Base-by-base conservation (phyloP, 2,329 filamentous ascomycete genomes). In the Bipolaris bicolor region DNA sequence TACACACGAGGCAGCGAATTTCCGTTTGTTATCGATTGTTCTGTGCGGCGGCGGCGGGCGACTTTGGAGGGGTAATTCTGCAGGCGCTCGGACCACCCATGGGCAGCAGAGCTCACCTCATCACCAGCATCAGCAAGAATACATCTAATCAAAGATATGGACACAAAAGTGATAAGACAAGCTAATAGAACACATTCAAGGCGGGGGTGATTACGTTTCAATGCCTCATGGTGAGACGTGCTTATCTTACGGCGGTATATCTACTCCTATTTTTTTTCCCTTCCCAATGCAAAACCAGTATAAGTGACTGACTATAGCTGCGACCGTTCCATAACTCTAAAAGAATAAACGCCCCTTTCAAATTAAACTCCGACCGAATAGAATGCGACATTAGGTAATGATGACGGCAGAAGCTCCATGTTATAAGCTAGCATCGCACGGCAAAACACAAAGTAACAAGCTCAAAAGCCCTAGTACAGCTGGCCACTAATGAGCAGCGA, bases 1-100 rank as follows among this genome's bases (percentile, higher is more conserved):
- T 49, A 53, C 66, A 70, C 69, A 71, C 62, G 63, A 45, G 48
- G 63, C 64, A 57, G 54, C 63, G 64, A 72, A 71, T 63, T 69
- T 70, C 58, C 37, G 55, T 55, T 52, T 60, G 61, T 48, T 57
- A 63, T 55, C 62, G 58, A 63, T 61, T 57, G 55, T 58, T 62
- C 55, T 55, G 62, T 61, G 60, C 56, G 52, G 56, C 52, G 49
- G 51, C 51, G 55, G 47, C 47, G 60, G 51, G 57, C 51, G 43
- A 39, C 18, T 33, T 50, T 57, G 60, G 61, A 57, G 63, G 63
- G 63, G 60, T 61, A 59, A 33, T 39, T 26, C 34, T 49, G 46
- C 16, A 41, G 40, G 16, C 52, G 47, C 53, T 50, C 34, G 50
- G 55, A 36, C 55, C 55, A 57, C 24, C 6, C 13, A 45, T 9